phyloP scores from a whole-genome alignment of 352 stramenopile species.

The Aphanomyces euteiches region DNA sequence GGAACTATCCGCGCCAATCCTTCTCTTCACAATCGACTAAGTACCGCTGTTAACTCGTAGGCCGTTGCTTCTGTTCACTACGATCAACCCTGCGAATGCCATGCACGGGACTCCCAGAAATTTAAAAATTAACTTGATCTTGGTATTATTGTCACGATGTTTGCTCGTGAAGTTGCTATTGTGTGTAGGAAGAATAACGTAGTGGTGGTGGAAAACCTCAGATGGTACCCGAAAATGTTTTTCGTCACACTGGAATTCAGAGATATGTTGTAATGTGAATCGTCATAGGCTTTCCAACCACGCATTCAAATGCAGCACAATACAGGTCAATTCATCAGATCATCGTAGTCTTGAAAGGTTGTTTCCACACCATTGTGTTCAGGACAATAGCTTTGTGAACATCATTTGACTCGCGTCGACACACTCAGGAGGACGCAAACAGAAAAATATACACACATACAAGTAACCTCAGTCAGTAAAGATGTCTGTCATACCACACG shows the following conservation, averaged over 20 bases:
- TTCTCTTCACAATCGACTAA: not conserved
- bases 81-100: no score
- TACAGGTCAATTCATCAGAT: slow-evolving; percentile 30
- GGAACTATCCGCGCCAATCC: no score
- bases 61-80: no score
- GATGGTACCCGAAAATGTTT: slow-evolving; percentile 32
- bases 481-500: slow-evolving; percentile 14
- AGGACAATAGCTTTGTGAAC: slow-evolving; percentile 26
- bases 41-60: no score
- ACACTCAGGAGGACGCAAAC: not conserved
- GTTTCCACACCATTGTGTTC: slow-evolving; percentile 22
- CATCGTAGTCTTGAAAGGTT: slow-evolving; percentile 31
- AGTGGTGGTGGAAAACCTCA: slow-evolving; percentile 18
- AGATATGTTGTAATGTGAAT: slow-evolving; percentile 31
- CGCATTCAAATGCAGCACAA: not conserved
- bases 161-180: no score
- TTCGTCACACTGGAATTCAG: slow-evolving; percentile 29
- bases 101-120: no score
- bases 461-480: slow-evolving; percentile 26
- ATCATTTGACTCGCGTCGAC: slow-evolving; percentile 7
- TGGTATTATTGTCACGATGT: no score
- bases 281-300: slow-evolving; percentile 20
- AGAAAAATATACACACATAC: slow-evolving; percentile 2
- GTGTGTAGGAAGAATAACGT: no score
- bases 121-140: no score